phyloP scores from a whole-genome alignment of 495 filamentous ascomycete species.

The Penicillium atrosanguineum region DNA sequence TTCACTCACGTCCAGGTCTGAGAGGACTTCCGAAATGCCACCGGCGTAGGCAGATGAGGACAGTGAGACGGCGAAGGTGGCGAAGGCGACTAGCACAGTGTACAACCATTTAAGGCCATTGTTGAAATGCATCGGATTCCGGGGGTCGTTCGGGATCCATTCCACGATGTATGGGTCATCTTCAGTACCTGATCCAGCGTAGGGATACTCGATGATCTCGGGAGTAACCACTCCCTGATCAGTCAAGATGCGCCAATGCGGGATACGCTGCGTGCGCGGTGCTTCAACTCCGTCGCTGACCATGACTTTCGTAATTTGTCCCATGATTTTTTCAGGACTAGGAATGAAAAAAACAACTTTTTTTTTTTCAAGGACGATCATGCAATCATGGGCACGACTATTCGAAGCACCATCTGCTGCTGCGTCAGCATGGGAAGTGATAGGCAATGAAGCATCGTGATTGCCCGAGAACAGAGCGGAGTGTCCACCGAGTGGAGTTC shows the following conservation, averaged over 20 bases:
- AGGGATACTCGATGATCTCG: conserved; percentile 49
- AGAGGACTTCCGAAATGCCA: conserved; percentile 59
- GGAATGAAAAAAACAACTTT: conserved; percentile 42
- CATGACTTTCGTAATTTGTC: background rate
- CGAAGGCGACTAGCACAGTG: conserved; percentile 60
- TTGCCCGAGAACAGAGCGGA: background rate
- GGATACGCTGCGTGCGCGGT: conserved; percentile 14
- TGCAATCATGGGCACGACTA: background rate
- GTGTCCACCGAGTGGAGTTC: conserved; percentile 3
- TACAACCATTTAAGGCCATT: conserved; percentile 64
- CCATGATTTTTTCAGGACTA: conserved; percentile 40
- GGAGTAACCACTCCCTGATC: conserved; percentile 29
- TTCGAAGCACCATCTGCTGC: background rate
- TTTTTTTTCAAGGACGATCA: background rate
- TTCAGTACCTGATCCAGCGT: conserved; percentile 60
- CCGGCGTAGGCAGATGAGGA: conserved; percentile 76
- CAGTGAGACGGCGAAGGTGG: conserved; percentile 73
- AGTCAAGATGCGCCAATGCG: conserved; percentile 27
- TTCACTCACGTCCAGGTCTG: conserved; percentile 54
- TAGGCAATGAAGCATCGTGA: background rate
- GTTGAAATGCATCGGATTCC: conserved; percentile 69
- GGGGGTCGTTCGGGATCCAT: conserved; percentile 68
- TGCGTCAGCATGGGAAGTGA: background rate
- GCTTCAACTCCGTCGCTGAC: conserved; percentile 6
- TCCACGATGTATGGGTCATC: conserved; percentile 67